phyloP scores from a whole-genome alignment of 441 rosid species.

The Erysimum pusillum region DNA sequence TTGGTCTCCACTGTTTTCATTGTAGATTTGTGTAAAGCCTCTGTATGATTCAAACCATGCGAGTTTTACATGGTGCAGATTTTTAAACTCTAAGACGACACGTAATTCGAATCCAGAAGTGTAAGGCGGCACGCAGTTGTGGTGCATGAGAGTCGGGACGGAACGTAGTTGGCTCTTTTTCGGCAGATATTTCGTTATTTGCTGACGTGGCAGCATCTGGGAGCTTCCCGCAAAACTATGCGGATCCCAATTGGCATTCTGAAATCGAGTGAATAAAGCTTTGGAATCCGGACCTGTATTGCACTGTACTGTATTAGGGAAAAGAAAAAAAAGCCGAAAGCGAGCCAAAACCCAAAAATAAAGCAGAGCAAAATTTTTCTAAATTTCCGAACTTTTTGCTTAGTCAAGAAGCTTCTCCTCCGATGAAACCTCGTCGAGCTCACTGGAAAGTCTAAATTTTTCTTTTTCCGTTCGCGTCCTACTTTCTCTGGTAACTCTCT shows the following conservation, averaged over 20 bases:
- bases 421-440: constrained; percentile 13
- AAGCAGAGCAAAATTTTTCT: constrained; percentile 32
- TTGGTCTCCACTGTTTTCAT: not conserved
- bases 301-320: constrained; percentile 21
- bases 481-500: constrained; percentile 29
- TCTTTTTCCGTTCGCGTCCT: constrained; percentile 1
- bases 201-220: constrained; percentile 41
- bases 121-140: constrained; percentile 33
- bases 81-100: not conserved
- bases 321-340: constrained; percentile 34
- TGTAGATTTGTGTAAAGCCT: not conserved
- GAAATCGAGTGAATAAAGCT: constrained; percentile 22
- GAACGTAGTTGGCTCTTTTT: constrained; percentile 33
- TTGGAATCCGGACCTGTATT: constrained; percentile 44
- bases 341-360: constrained; percentile 43
- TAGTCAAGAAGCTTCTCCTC: constrained; percentile 37
- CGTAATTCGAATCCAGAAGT: not conserved
- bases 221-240: constrained; percentile 49
- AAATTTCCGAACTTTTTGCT: constrained; percentile 40
- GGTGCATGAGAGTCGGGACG: constrained; percentile 29
- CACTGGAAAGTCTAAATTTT: constrained; percentile 1
- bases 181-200: constrained; percentile 38
- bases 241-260: constrained; percentile 41
- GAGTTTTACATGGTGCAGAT: not conserved
- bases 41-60: not conserved